Conservation (phyloP, 768 basidiomycete species). For the Phlebiopsis flavidoalba region DNA sequence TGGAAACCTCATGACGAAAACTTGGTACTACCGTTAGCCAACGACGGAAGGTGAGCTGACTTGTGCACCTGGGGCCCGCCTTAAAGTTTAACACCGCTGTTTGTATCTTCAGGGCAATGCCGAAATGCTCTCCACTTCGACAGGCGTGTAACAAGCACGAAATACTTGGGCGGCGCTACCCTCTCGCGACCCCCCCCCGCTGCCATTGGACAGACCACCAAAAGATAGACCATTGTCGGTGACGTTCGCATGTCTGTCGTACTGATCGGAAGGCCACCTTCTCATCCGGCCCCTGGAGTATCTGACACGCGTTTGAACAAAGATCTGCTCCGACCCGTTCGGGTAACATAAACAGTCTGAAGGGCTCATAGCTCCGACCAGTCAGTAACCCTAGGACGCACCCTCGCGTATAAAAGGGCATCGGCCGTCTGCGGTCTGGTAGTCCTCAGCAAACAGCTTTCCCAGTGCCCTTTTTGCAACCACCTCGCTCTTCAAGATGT, state of each 20-base stretch:
- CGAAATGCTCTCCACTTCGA: no score
- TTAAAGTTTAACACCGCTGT: no score
- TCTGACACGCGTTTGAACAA: background rate
- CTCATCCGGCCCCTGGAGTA: background rate
- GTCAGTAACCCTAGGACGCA: background rate
- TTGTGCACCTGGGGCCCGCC: no score
- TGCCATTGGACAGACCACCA: background rate
- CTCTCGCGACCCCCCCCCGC: background rate
- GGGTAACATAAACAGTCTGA: background rate
- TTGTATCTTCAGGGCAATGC: no score
- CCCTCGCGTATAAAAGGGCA: background rate
- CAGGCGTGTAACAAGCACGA: no score
- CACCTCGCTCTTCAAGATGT: background rate
- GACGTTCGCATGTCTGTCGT: background rate
- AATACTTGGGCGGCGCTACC: background rate
- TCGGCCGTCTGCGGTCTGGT: background rate
- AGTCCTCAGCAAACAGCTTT: background rate
- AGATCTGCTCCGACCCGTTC: background rate
- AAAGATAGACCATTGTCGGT: background rate
- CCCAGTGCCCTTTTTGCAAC: background rate
- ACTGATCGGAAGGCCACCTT: no score
- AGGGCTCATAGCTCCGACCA: background rate
- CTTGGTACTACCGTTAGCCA: no score
- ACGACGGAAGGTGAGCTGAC: no score
- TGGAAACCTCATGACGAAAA: no score